A percentile compares a stretch with the other conserved stretches of the same genome.
These are phyloP conservation scores for Suillus luteus DNA, from an alignment of 768 basidiomycete species.

Conservation along the genomic window DNA sequence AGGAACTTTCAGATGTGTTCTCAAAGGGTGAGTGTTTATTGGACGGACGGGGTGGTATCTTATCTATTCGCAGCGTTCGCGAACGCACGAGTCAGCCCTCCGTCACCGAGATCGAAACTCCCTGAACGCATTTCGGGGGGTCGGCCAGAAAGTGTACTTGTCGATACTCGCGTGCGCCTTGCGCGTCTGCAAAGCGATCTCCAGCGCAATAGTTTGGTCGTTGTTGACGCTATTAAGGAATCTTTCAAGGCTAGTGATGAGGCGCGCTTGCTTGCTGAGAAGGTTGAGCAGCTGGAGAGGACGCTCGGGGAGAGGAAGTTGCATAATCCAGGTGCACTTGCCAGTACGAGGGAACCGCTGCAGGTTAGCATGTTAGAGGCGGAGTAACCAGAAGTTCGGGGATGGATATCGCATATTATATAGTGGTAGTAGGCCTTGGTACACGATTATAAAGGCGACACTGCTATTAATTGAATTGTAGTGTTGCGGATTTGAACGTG, in stretches of 20 bases:
- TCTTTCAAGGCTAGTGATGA: slow-evolving; percentile 20
- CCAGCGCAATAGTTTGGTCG: slow-evolving; percentile 13
- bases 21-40: slow-evolving; percentile 20
- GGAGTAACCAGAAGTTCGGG: slow-evolving; percentile 18
- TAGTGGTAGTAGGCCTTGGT: not conserved
- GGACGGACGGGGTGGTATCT: not conserved
- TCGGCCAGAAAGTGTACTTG: slow-evolving; percentile 4
- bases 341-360: slow-evolving; percentile 8
- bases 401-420: not conserved
- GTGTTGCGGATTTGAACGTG: not conserved
- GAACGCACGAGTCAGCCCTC: slow-evolving; percentile 13
- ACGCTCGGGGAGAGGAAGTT: slow-evolving; percentile 14
- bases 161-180: slow-evolving; percentile 19
- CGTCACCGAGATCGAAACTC: not conserved
- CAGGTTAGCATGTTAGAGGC: slow-evolving; percentile 20
- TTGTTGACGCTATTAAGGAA: slow-evolving; percentile 22
- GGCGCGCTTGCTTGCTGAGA: slow-evolving; percentile 23
- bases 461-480: too few species aligned
- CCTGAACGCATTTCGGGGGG: not conserved
- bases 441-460: not conserved
- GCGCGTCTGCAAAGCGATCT: slow-evolving; percentile 13
- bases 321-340: not conserved
- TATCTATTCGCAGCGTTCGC: slow-evolving; percentile 22
- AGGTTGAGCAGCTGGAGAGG: slow-evolving; percentile 28
- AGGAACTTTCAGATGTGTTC: slow-evolving; percentile 23